Conservation (phyloP, 345 rosid genomes). For the Aquilaria yunnanensis region DNA sequence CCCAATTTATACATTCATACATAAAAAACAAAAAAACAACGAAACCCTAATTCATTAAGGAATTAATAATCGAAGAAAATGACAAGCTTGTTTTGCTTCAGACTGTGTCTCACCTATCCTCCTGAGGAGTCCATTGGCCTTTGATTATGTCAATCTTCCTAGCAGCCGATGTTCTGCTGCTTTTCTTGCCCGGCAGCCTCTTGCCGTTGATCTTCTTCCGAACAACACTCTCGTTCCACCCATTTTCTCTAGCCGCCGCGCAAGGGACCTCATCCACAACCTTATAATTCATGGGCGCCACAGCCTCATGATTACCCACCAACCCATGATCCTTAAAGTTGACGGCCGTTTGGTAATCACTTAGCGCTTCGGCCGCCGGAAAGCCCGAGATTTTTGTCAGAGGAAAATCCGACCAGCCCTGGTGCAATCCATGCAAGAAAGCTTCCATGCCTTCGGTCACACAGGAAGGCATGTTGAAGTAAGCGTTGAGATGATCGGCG, state of each 20-base stretch:
- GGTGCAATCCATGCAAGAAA: slow-evolving; percentile 16
- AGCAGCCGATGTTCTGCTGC: slow-evolving; percentile 2
- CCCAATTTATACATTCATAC: background rate
- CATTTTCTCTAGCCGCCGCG: slow-evolving; percentile 11
- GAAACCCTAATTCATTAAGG: slow-evolving; percentile 2
- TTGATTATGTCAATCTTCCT: slow-evolving; percentile 36
- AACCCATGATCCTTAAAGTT: slow-evolving; percentile 7
- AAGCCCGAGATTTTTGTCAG: background rate
- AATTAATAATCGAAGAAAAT: background rate
- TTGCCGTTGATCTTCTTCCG: slow-evolving; percentile 14
- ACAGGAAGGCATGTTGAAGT: background rate
- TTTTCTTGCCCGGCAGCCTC: slow-evolving; percentile 18
- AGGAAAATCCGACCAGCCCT: slow-evolving; percentile 11
- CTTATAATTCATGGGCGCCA: background rate
- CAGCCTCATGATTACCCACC: too few relatives aligned
- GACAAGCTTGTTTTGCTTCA: background rate
- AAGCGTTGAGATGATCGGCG: slow-evolving; percentile 5
- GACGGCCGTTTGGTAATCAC: background rate
- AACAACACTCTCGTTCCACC: slow-evolving; percentile 7
- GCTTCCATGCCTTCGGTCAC: slow-evolving; percentile 4
- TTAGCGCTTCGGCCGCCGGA: background rate
- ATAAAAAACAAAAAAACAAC: background rate
- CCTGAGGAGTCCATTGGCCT: slow-evolving; percentile 68
- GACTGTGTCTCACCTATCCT: slow-evolving; percentile 37
- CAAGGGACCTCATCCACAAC: slow-evolving; percentile 19